Evolutionary conservation across 1,139 yeast species (phyloP), one percentile per base, ranked within the genome.

Genomic region (Suhomyces ambrosiae): DNA sequence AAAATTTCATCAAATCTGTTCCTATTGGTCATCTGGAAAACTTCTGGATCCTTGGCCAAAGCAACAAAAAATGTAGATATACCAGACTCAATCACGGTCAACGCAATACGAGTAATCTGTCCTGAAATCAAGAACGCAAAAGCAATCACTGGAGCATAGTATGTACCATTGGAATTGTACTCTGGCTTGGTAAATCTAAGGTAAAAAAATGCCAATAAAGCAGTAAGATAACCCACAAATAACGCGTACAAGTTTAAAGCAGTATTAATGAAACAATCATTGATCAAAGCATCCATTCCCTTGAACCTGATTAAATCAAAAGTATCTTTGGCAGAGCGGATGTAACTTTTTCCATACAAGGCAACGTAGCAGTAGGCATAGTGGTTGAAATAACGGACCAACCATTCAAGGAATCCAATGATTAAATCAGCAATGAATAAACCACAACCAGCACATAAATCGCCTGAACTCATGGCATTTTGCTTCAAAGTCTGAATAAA

Each of bases 321-420:
- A 1, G 97, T 86, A 44, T 87, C 94, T 51, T 73, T 82, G 1
- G 96, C 94, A 0, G 94, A 81, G 22, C 72, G 70, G 36, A 86
- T 56, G 55, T 89, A 90, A 24, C 80, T 71, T 53, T 83, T 83
- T 39, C 97, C 97, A 58, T 88, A 90, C 28, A 90, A 73, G 0
- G 96, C 95, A 53, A 90, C 74, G 53, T 83, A 88, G 26, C 94
- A 83, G 60, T 86, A 87, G 9, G 97, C 95, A 56, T 88, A 90
- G 56, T 86, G 92, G 65, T 90, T 89, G 67, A 90, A 89, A 69
- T 86, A 90, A 48, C 82, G 74, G 17, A 86, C 86, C 52, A 85
- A 54, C 88, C 96, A 86, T 49, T 87, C 88, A 33, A 89, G 60
- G 36, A 85, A 68, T 8, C 80, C 76, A 33, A 83, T 68, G 29